phyloP scores from a whole-genome alignment of 495 filamentous ascomycete species.

The Penicillium simplicissimum region DNA sequence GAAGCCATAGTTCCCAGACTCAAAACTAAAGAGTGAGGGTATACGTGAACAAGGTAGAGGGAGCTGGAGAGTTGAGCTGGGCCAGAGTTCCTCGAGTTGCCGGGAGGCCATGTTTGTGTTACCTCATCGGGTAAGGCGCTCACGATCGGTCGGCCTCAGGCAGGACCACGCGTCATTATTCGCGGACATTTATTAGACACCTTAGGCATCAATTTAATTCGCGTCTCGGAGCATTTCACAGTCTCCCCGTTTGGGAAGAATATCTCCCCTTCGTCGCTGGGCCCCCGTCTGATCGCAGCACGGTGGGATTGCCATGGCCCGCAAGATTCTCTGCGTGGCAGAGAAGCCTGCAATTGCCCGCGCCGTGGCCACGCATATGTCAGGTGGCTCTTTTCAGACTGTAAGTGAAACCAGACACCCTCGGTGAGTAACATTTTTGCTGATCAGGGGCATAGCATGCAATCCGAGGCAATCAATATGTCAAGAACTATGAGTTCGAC shows the following conservation, averaged over 20 bases:
- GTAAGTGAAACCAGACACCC: constrained; percentile 51
- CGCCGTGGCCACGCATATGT: constrained; percentile 86
- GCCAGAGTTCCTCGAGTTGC: not conserved
- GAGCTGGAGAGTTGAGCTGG: not conserved
- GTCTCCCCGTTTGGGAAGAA: constrained; percentile 20
- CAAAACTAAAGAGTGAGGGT: not conserved
- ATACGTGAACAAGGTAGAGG: not conserved
- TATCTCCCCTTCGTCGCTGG: constrained; percentile 12
- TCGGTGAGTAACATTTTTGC: constrained; percentile 12
- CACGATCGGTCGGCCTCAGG: constrained; percentile 25
- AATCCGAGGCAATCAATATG: constrained; percentile 66
- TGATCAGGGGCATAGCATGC: constrained; percentile 47
- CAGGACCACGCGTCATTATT: constrained; percentile 13
- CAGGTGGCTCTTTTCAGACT: constrained; percentile 67
- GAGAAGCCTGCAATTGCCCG: constrained; percentile 97
- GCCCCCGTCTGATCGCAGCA: constrained; percentile 10
- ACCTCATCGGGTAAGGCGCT: constrained; percentile 27
- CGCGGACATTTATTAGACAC: no score
- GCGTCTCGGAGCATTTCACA: constrained; percentile 23
- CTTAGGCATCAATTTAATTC: constrained; percentile 11
- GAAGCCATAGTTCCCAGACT: constrained; percentile 48
- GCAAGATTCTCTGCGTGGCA: constrained; percentile 83
- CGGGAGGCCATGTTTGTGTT: constrained; percentile 25
- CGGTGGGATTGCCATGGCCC: constrained; percentile 30
- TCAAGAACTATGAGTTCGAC: constrained; percentile 92